Base-by-base conservation (phyloP, 1,139 yeast genomes). In the Hansenula sp. region DNA sequence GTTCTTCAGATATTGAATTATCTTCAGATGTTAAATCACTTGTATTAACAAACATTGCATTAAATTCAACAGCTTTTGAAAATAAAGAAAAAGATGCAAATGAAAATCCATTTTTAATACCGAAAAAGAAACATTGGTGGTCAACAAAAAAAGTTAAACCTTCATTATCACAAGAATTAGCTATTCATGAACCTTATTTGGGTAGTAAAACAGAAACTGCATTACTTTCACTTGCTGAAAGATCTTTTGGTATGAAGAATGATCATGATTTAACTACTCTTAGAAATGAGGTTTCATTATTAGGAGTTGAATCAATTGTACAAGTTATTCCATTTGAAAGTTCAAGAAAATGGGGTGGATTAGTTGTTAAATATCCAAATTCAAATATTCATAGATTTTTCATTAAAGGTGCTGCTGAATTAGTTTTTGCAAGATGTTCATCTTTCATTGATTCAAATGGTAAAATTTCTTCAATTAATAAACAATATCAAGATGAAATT, bases 141-240 rank as follows among this genome's bases (percentile, higher is more conserved):
- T 32, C 40, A n/a, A 16, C n/a, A 16, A 17, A 24, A 17, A 36
- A 32, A 17, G 24, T 21, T 19, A 39, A 30, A 7, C 27, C 32
- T n/a, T 25, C 32, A 5, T 29, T 26, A 8, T 32, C 35, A 10
- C 40, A 45, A n/a, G 51, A 52, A 19, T 11, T 11, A n/a, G 52
- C 46, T 21, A 48, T 42, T 20, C 64, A 70, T 36, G 88, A 82
- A 49, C 80, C 82, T 2, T 90, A 75, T 56, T 70, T 89, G 38
- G 98, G 99, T 12, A 87, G 94, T 47, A 92, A 92, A 62, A 94
- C 98, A 7, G 99, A 92, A 62, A 81, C 92, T 28, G 97, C 98
- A 0, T 64, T 92, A 45, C 69, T 94, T 31, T 68, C 79, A 19
- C 69, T 89, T 51, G 94, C 94, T 5, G 69, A 73, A 36, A 69